Evolutionary conservation across 352 stramenopile species (phyloP).

Genomic region (Pythium dissimile): DNA sequence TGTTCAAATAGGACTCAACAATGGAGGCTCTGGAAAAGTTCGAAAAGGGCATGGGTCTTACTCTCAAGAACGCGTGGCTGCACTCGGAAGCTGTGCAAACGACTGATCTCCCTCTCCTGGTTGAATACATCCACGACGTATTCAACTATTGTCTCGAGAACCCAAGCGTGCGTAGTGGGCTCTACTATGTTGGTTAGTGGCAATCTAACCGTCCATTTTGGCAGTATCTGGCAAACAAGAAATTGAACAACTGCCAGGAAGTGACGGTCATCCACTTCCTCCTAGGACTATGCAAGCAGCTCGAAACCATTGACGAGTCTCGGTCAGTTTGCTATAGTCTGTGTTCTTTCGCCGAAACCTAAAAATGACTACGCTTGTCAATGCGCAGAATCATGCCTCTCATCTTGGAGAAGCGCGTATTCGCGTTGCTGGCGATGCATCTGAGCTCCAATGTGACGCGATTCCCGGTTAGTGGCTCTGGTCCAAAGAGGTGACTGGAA

Average conservation of each 20-base stretch:
- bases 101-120: conserved; percentile 85
- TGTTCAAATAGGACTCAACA: conserved; percentile 40
- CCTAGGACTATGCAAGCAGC: conserved; percentile 70
- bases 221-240: conserved; percentile 71
- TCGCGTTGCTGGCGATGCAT: conserved; percentile 74
- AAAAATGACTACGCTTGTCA: neutral
- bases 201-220: neutral
- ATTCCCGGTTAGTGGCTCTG: conserved; percentile 19
- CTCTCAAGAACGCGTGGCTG: conserved; percentile 88
- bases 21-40: conserved; percentile 80
- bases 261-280: conserved; percentile 88
- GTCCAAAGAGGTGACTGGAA: neutral
- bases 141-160: conserved; percentile 76
- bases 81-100: conserved; percentile 90
- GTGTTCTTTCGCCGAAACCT: neutral
- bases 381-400: conserved; percentile 76
- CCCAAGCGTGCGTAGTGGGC: conserved; percentile 43
- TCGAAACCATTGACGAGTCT: conserved; percentile 84
- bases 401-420: conserved; percentile 75
- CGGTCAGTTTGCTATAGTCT: conserved; percentile 25
- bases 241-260: conserved; percentile 78
- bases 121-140: conserved; percentile 86
- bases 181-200: neutral
- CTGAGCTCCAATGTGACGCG: conserved; percentile 50
- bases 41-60: conserved; percentile 85